A percentile compares a stretch with the other conserved stretches of the same genome.
Conservation (phyloP, 768 basidiomycete species). For the Boletus tylopilopsis region DNA sequence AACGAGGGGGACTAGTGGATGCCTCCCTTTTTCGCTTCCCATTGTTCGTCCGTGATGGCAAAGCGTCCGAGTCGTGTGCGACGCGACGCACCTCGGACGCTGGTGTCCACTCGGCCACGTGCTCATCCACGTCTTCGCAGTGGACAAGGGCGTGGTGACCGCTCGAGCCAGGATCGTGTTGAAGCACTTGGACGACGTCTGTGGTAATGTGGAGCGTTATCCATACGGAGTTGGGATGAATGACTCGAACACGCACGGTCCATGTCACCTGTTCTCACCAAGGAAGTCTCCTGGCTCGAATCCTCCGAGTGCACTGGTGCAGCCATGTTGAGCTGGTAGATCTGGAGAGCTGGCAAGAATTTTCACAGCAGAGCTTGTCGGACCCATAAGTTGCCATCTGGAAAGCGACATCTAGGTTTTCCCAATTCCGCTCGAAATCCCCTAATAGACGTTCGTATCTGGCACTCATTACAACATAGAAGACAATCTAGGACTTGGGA, state of each 20-base stretch:
- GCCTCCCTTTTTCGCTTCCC: conserved; percentile 32
- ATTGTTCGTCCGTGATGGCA: conserved; percentile 23
- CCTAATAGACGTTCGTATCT: no score
- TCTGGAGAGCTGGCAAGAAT: neutral
- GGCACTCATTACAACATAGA: no score
- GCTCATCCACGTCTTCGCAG: conserved; percentile 65
- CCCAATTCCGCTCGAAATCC: no score
- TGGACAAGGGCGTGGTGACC: conserved; percentile 66
- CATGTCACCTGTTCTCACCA: conserved; percentile 32
- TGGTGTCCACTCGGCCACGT: conserved; percentile 72
- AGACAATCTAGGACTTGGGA: no score
- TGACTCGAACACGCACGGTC: conserved; percentile 37
- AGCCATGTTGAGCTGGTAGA: conserved; percentile 16
- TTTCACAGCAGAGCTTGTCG: conserved; percentile 1
- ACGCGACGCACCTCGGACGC: conserved; percentile 35
- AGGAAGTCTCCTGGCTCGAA: conserved; percentile 8
- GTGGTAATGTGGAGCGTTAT: conserved; percentile 9
- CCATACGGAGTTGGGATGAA: conserved; percentile 4
- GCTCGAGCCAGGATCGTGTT: conserved; percentile 35
- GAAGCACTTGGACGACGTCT: conserved; percentile 52
- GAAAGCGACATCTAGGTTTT: no score
- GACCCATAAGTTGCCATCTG: conserved; percentile 1
- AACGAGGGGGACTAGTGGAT: conserved; percentile 14
- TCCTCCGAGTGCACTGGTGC: conserved; percentile 12
- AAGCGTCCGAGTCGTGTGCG: conserved; percentile 24